Conservation (phyloP, 1,139 yeast genomes). For the Yamadazyma dushanensis region DNA sequence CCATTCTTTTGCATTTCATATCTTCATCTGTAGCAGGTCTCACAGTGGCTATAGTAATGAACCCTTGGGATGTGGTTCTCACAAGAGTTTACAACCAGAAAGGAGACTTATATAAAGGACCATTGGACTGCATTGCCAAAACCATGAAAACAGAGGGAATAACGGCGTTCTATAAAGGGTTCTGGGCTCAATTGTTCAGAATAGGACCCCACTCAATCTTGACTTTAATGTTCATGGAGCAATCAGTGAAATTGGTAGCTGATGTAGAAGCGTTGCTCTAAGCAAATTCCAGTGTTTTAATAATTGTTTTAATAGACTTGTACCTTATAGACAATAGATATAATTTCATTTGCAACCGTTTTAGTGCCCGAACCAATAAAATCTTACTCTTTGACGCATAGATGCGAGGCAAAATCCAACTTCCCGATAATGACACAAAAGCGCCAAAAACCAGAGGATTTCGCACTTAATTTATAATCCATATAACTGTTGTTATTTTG, state of each 20-base stretch:
- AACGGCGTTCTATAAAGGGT: constrained; percentile 88
- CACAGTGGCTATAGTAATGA: constrained; percentile 94
- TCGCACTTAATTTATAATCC: constrained; percentile 1
- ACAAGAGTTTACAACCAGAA: constrained; percentile 95
- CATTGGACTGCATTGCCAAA: constrained; percentile 83
- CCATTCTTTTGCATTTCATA: constrained; percentile 68
- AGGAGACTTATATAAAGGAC: constrained; percentile 82
- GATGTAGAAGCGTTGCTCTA: constrained; percentile 20
- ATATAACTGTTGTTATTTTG: neutral
- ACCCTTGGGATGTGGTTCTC: constrained; percentile 93
- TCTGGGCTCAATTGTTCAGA: constrained; percentile 87
- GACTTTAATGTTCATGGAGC: constrained; percentile 93
- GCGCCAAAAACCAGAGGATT: neutral
- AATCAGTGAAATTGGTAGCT: constrained; percentile 66
- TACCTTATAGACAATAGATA: neutral
- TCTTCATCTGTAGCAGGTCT: constrained; percentile 83
- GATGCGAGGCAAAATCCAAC: no score
- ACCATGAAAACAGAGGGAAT: constrained; percentile 84
- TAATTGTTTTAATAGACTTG: no score
- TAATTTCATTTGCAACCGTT: no score
- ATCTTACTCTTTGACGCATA: no score
- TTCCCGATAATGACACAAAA: no score
- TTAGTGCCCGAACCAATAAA: no score
- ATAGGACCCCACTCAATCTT: constrained; percentile 94
- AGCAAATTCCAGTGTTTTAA: neutral